Evolutionary conservation across 192 early-diverging fungal genomes (phyloP), one percentile per base, ranked within the genome.

Genomic region (Powellomyces hirtus): DNA sequence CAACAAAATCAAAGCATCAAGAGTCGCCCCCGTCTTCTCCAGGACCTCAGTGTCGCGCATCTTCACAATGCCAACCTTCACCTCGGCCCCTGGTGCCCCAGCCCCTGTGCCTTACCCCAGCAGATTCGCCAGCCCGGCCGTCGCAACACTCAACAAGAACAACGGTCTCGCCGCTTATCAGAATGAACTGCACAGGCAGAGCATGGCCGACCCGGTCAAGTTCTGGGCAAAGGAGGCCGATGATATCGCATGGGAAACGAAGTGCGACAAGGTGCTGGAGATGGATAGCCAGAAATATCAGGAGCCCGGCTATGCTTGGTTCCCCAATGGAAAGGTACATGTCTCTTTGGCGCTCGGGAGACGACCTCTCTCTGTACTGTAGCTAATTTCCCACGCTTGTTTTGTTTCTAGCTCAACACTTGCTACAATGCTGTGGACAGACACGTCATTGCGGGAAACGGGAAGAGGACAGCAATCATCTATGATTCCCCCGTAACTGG

Each of bases 371-470:
- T n/a, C n/a, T n/a, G 30, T 20, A 60, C 1, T 24, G 45, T 40
- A 26, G n/a, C n/a, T n/a, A 16, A 18, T n/a, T 26, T 26, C 31
- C 29, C 55, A 14, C 3, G 7, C 34, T 13, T 7, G 56, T 13
- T n/a, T 64, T 38, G 38, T 42, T 66, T 35, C 4, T 33, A 79
- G 66, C 71, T 95, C 59, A 93, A 93, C 72, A 87, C 90, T 5
- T 90, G 88, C 79, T 90, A 86, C 79, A 96, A 96, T 64, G 80
- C 84, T 1, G 64, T 96, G 1, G 90, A 93, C 62, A 79, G 91
- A 11, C 92, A 96, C 68, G 80, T 87, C 16, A 59, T 77, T 4
- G 71, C 70, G 2, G 85, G 84, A 2, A 82, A 80, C 40, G 86
- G 84, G 10, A 74, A 85, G 38, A 86, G 86, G 44, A 66, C 83